These are phyloP conservation scores for Penicillium nordicum DNA, from an alignment of 2,329 filamentous ascomycete species.

Conservation along the genomic window DNA sequence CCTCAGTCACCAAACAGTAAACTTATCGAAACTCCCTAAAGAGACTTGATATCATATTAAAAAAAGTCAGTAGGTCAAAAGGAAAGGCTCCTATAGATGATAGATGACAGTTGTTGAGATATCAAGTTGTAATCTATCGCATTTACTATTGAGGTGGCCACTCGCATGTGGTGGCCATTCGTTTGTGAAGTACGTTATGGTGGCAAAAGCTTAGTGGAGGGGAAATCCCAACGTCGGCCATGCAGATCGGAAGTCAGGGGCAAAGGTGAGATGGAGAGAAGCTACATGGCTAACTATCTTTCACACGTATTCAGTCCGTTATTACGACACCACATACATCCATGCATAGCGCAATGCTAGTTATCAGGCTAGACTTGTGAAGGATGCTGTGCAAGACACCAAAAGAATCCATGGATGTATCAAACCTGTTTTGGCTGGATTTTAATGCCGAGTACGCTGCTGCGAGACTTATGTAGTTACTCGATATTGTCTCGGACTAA, in stretches of 20 bases:
- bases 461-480: not conserved
- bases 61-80: too few relatives aligned
- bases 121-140: too few relatives aligned
- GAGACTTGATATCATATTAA: too few relatives aligned
- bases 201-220: not conserved
- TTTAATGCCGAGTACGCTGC: not conserved
- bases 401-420: not conserved
- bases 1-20: too few relatives aligned
- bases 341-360: not conserved
- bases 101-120: too few relatives aligned
- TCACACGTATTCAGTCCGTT: not conserved
- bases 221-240: not conserved
- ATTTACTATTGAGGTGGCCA: too few relatives aligned
- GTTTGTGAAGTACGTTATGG: too few relatives aligned
- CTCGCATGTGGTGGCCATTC: too few relatives aligned
- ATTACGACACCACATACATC: slow-evolving; percentile 1
- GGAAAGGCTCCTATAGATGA: too few relatives aligned
- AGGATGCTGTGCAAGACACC: not conserved
- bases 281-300: not conserved
- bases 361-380: not conserved
- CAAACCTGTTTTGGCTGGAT: not conserved
- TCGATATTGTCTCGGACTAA: not conserved
- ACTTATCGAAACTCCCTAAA: too few relatives aligned
- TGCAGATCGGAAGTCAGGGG: not conserved
- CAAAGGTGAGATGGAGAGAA: not conserved